Conservation (phyloP, 1,284 basidiomycete genomes). For the Pseudozyma sp. region DNA sequence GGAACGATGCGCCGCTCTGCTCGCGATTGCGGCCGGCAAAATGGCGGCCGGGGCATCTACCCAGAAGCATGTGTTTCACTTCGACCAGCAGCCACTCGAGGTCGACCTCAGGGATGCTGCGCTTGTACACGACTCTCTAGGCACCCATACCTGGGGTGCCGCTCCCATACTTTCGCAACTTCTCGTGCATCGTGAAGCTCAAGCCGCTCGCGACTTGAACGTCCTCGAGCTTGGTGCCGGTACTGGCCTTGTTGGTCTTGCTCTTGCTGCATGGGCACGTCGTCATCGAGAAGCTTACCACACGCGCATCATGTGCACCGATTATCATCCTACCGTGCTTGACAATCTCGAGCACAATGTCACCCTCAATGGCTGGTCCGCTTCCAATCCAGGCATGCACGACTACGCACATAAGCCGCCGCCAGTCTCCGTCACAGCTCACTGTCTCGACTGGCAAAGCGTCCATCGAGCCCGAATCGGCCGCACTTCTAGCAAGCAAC, state of each 20-base stretch:
- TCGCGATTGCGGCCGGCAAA: conserved; percentile 46
- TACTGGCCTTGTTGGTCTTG: conserved; percentile 62
- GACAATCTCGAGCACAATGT: conserved; percentile 55
- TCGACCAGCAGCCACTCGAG: conserved; percentile 5
- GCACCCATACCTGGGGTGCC: conserved; percentile 63
- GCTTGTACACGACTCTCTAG: conserved; percentile 58
- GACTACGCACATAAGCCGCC: background rate
- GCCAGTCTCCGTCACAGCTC: conserved; percentile 11
- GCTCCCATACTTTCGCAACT: conserved; percentile 60
- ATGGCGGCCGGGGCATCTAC: conserved; percentile 45
- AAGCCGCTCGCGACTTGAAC: conserved; percentile 1
- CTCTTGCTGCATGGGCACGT: conserved; percentile 32
- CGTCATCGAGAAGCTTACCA: background rate
- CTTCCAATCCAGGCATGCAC: background rate
- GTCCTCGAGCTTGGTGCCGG: conserved; percentile 65
- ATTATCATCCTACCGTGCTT: conserved; percentile 60
- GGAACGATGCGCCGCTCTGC: conserved; percentile 42
- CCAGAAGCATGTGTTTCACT: conserved; percentile 30
- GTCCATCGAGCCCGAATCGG: conserved; percentile 22
- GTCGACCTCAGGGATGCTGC: conserved; percentile 54
- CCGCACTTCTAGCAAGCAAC: background rate
- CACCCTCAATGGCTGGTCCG: conserved; percentile 33
- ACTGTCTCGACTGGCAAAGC: conserved; percentile 59
- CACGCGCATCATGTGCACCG: conserved; percentile 46
- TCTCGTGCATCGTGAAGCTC: conserved; percentile 25